Base-by-base conservation (phyloP, 1,284 basidiomycete species). In the Boletus calvinii region DNA sequence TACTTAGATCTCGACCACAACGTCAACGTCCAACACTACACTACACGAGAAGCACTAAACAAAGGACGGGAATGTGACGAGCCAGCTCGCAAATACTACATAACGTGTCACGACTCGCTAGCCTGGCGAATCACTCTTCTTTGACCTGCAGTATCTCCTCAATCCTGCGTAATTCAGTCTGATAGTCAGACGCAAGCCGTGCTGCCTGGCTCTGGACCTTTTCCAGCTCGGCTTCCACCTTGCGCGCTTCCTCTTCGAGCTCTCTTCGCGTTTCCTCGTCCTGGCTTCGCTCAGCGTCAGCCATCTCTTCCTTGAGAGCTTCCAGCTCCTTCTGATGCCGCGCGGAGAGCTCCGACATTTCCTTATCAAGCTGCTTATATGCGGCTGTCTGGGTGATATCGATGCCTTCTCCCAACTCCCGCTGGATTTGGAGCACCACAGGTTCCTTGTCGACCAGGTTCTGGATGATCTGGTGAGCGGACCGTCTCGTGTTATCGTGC, bases 241-340 rank as follows among this genome's bases (percentile, higher is more conserved):
- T 71, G 46, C 38, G 46, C 45, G 52, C 47, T 46, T 71, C 66
- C 2, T 67, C 66, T 42, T 65, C 53, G 0, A 67, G 57, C 20
- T 67, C 66, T 40, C 48, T 53, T 6, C 56, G 58, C 4, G 67
- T 67, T 22, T 69, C 69, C 48, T 71, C 66, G 40, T 68, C 66
- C 53, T 53, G 65, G 46, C 46, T 55, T 18, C 50, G 65, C 38
- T 71, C 66, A 3, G 69, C 66, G 11, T 65, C 67, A 3, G 46
- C 56, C 55, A 68, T 59, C 45, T 68, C 66, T 4, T 63, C 59
- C 44, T 51, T 54, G 52, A 68, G 59, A 20, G 49, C 58, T 20
- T 60, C 58, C 42, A 78, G 62, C 36, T 77, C 76, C 38, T 70
- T 65, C 42, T 62, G 59, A 48, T 77, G 73, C 17, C 68, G 65